phyloP scores from a whole-genome alignment of 192 early-diverging fungal species.

The Backusella westeae region DNA sequence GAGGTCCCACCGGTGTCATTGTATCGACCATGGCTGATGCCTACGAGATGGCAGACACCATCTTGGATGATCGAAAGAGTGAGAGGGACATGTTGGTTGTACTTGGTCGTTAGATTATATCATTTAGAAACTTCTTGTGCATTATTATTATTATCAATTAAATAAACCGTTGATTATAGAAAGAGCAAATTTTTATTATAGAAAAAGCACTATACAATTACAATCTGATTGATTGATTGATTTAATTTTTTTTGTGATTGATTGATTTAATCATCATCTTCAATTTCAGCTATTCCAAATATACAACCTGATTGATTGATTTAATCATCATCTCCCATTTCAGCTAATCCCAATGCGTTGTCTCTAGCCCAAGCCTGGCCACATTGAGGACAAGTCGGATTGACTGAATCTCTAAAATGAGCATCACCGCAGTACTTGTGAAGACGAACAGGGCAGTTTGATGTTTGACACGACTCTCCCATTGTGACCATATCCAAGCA shows the following conservation, averaged over 20 bases:
- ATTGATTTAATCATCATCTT: no score
- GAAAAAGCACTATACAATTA: no score
- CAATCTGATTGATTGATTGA: no score
- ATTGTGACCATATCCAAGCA: slow-evolving; percentile 70
- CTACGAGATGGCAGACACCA: slow-evolving; percentile 81
- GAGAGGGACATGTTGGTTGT: slow-evolving; percentile 52
- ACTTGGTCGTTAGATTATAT: not conserved
- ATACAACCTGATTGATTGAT: no score
- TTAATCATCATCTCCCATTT: not conserved
- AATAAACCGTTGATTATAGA: no score
- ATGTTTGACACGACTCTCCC: slow-evolving; percentile 41
- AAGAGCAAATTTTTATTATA: no score
- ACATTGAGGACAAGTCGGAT: slow-evolving; percentile 34
- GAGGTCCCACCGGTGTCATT: slow-evolving; percentile 90
- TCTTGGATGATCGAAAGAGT: slow-evolving; percentile 58
- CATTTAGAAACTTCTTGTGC: not conserved
- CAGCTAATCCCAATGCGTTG: slow-evolving; percentile 10
- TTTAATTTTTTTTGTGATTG: no score
- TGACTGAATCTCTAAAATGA: slow-evolving; percentile 34
- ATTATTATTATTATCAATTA: not conserved
- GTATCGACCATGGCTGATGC: slow-evolving; percentile 94
- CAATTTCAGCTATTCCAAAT: no score
- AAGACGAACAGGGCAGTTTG: slow-evolving; percentile 44
- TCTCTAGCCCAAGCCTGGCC: slow-evolving; percentile 19
- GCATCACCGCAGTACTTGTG: slow-evolving; percentile 52